Percentiles rank a stretch among this genome's conserved stretches.
phyloP scores from a whole-genome alignment of 1,284 basidiomycete genomes.

The Puccinia triticina region DNA sequence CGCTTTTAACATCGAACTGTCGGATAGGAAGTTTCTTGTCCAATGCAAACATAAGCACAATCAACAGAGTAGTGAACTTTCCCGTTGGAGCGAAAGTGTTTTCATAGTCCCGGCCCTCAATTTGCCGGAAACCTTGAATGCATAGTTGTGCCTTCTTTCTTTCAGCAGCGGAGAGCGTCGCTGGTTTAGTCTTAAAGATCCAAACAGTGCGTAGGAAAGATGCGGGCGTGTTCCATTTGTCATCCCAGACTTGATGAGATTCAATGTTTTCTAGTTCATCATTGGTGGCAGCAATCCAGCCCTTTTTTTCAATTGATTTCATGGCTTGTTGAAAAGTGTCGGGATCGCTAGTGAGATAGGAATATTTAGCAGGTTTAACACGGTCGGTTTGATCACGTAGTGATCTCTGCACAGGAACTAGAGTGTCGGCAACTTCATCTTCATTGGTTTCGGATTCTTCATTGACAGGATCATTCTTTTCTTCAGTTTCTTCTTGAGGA shows the following conservation, averaged over 20 bases:
- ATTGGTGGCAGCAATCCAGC: not conserved
- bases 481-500: too few species aligned
- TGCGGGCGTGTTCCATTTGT: not conserved
- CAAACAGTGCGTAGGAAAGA: not conserved
- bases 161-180: not conserved
- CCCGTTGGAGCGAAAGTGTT: slow-evolving; percentile 10
- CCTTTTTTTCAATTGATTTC: not conserved
- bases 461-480: too few species aligned
- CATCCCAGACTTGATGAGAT: not conserved
- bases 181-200: slow-evolving; percentile 17
- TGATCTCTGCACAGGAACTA: too few species aligned
- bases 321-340: not conserved
- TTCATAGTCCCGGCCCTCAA: not conserved
- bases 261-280: slow-evolving; percentile 2
- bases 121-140: not conserved
- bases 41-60: not conserved
- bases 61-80: not conserved
- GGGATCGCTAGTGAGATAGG: not conserved
- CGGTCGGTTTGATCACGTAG: not conserved
- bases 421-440: not conserved
- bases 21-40: not conserved
- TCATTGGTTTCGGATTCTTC: too few species aligned
- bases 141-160: not conserved
- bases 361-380: not conserved
- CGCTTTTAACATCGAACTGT: slow-evolving; percentile 22